Conservation (phyloP, 2,329 filamentous ascomycete genomes). For the Fusarium caatingaense region DNA sequence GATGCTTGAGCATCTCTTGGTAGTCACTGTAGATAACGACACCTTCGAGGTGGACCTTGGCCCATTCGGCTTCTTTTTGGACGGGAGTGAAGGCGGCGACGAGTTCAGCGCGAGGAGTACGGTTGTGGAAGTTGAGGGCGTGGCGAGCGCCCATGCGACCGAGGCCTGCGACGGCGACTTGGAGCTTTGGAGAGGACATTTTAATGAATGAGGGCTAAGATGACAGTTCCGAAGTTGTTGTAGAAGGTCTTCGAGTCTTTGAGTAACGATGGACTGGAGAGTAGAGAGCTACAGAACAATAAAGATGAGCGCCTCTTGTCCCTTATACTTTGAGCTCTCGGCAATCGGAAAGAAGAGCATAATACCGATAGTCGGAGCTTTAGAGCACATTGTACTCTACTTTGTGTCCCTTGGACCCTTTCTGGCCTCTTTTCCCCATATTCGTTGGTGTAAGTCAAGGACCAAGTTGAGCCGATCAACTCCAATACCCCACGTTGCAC, state of each 20-base stretch:
- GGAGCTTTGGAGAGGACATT: slow-evolving; percentile 41
- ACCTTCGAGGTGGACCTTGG: slow-evolving; percentile 38
- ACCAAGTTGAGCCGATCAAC: slow-evolving; percentile 4
- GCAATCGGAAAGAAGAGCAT: background rate
- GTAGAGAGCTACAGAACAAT: background rate
- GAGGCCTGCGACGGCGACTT: slow-evolving; percentile 43
- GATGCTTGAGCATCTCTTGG: slow-evolving; percentile 45
- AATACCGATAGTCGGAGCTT: slow-evolving; percentile 23
- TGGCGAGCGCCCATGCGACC: slow-evolving; percentile 46
- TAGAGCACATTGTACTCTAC: background rate
- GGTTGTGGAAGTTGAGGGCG: slow-evolving; percentile 44
- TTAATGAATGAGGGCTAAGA: no score
- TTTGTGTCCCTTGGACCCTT: background rate
- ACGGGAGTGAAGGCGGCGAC: slow-evolving; percentile 45
- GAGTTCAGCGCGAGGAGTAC: slow-evolving; percentile 42
- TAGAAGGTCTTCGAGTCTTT: background rate
- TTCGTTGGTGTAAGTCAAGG: background rate
- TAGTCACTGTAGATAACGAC: slow-evolving; percentile 42
- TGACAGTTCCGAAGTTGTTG: no score
- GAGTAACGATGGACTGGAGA: background rate
- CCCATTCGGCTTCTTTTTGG: slow-evolving; percentile 44
- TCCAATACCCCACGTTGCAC: background rate
- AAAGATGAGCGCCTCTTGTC: slow-evolving; percentile 15
- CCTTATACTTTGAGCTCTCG: slow-evolving; percentile 26
- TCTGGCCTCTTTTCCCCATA: background rate